Conservation (phyloP, 768 basidiomycete genomes). For the Erythrobasidium yunnanense region DNA sequence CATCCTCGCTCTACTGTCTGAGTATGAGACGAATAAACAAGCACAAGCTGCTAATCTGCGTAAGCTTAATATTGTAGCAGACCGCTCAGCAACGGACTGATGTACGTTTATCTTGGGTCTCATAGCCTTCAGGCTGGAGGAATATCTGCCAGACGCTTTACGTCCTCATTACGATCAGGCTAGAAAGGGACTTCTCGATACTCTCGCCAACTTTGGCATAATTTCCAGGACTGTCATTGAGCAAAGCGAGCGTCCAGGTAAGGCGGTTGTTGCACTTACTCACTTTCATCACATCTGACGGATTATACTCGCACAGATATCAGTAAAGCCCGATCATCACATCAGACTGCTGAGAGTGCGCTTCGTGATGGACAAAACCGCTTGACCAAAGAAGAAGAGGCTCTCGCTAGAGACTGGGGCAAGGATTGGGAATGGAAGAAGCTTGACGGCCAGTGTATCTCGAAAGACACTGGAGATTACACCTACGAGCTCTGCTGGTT, state of each 20-base stretch:
- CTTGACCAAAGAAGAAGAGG: slow-evolving; percentile 43
- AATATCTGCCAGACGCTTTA: slow-evolving; percentile 75
- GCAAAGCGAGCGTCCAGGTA: slow-evolving; percentile 22
- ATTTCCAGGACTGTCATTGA: slow-evolving; percentile 18
- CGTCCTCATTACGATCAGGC: slow-evolving; percentile 62
- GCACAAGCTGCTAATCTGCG: slow-evolving; percentile 1
- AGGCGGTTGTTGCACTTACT: not conserved
- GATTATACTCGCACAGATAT: slow-evolving; percentile 35
- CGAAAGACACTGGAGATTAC: slow-evolving; percentile 84
- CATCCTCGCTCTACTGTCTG: slow-evolving; percentile 37
- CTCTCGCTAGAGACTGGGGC: slow-evolving; percentile 52
- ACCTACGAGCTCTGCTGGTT: slow-evolving; percentile 92
- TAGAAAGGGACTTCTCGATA: slow-evolving; percentile 53
- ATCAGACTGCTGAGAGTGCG: slow-evolving; percentile 46
- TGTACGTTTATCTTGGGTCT: no score
- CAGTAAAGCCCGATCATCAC: slow-evolving; percentile 39
- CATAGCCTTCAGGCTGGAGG: slow-evolving; percentile 70
- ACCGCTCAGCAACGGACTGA: no score
- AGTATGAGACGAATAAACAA: slow-evolving; percentile 13
- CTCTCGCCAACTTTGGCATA: slow-evolving; percentile 58
- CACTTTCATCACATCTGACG: not conserved
- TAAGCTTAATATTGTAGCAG: no score
- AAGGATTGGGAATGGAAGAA: slow-evolving; percentile 87
- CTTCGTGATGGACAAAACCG: slow-evolving; percentile 54
- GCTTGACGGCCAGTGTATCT: slow-evolving; percentile 67